Conservation (phyloP, 164 flowering plant genomes). For the Buxus sempervirens region DNA sequence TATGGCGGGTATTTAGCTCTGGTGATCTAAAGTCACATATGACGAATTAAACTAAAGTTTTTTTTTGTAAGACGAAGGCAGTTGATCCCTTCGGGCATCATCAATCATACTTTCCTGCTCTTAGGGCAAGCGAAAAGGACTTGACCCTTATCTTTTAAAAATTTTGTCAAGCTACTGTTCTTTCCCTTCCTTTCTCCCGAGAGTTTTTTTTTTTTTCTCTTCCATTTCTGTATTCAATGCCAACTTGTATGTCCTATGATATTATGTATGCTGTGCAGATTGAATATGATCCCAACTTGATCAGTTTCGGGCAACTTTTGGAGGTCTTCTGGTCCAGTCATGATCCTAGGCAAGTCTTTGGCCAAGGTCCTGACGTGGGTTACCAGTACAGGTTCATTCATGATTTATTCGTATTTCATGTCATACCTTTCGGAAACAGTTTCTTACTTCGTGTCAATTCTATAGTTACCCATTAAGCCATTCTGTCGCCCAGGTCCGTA, state of each 20-base stretch:
- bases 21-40: too few species aligned
- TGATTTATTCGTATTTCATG: not conserved
- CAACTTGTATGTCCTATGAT: not conserved
- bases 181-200: not conserved
- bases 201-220: not conserved
- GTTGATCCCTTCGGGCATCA: not conserved
- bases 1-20: too few species aligned
- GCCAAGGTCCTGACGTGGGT: slow-evolving; percentile 99
- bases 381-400: slow-evolving; percentile 69
- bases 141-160: too few species aligned
- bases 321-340: slow-evolving; percentile 95
- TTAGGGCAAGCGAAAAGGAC: too few species aligned
- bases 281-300: slow-evolving; percentile 76
- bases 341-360: slow-evolving; percentile 92
- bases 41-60: too few species aligned
- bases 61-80: not conserved
- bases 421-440: not conserved
- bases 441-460: not conserved
- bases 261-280: slow-evolving; percentile 49
- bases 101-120: not conserved
- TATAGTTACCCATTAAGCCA: not conserved
- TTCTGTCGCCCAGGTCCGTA: slow-evolving; percentile 55
- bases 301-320: slow-evolving; percentile 70
- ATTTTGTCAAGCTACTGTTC: too few species aligned
- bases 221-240: slow-evolving; percentile 1